phyloP scores from a whole-genome alignment of 1,284 basidiomycete species.

The Microbotryum saponariae region DNA sequence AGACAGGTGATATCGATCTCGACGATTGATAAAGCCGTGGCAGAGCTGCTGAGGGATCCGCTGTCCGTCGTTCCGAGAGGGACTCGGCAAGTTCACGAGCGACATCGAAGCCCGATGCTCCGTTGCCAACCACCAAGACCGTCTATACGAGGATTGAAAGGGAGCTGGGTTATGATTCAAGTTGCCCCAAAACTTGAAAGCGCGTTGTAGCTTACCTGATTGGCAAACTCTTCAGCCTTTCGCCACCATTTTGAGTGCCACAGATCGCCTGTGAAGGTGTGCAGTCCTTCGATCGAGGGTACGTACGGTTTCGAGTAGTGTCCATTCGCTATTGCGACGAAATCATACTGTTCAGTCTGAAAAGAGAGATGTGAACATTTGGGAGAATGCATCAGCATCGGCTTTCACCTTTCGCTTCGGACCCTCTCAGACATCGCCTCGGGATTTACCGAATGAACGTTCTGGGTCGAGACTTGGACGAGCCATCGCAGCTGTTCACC shows the following conservation, averaged over 20 bases:
- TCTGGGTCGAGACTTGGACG: slow-evolving; percentile 26
- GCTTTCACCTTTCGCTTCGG: slow-evolving; percentile 1
- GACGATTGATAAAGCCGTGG: slow-evolving; percentile 40
- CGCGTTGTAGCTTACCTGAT: slow-evolving; percentile 15
- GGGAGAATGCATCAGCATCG: no score
- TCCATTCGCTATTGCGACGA: slow-evolving; percentile 44
- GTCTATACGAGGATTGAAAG: slow-evolving; percentile 31
- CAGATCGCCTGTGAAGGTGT: slow-evolving; percentile 42
- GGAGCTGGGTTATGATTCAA: background rate
- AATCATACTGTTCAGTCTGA: slow-evolving; percentile 36
- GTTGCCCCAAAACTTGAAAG: background rate
- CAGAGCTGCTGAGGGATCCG: slow-evolving; percentile 1
- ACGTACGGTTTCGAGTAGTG: slow-evolving; percentile 48
- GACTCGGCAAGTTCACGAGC: slow-evolving; percentile 45
- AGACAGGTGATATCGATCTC: slow-evolving; percentile 24
- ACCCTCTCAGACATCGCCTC: background rate
- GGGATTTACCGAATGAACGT: background rate
- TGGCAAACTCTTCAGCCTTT: slow-evolving; percentile 36
- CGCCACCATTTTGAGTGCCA: slow-evolving; percentile 48
- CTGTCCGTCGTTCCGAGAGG: slow-evolving; percentile 32
- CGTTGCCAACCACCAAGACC: slow-evolving; percentile 49
- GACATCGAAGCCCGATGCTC: slow-evolving; percentile 49
- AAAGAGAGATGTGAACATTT: no score
- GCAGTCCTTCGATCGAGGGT: slow-evolving; percentile 43
- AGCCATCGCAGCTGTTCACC: slow-evolving; percentile 31